Percentiles rank a stretch among this genome's conserved stretches.
These are phyloP conservation scores for Pseudogymnoascus sp. DNA, from an alignment of 2,329 filamentous ascomycete species.

Conservation along the genomic window DNA sequence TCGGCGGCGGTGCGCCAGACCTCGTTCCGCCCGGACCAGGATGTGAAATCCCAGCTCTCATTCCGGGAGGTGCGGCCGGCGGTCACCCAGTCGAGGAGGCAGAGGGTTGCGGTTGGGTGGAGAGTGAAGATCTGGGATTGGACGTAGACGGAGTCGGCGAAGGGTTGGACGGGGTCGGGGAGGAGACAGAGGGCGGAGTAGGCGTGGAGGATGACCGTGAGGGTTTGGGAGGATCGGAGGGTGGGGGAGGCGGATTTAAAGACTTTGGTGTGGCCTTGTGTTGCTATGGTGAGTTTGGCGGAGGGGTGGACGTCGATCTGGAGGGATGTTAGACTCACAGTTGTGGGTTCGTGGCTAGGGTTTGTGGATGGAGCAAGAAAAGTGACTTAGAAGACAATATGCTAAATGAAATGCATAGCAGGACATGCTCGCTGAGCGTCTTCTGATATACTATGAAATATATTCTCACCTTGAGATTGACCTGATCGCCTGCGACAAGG, in stretches of 20 bases:
- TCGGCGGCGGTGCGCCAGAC: constrained; percentile 47
- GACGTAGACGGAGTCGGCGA: constrained; percentile 72
- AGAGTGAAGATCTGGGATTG: constrained; percentile 73
- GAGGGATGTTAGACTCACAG: constrained; percentile 15
- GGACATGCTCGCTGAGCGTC: too few species aligned
- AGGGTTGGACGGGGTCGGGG: constrained; percentile 90
- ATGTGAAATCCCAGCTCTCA: constrained; percentile 77
- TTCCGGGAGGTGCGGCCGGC: constrained; percentile 77
- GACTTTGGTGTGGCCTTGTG: constrained; percentile 85
- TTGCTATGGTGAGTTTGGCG: constrained; percentile 60
- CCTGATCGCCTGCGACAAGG: constrained; percentile 76
- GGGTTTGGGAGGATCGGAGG: constrained; percentile 48
- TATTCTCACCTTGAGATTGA: constrained; percentile 47
- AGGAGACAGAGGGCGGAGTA: constrained; percentile 56
- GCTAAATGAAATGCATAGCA: neutral
- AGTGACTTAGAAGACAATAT: neutral
- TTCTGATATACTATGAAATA: neutral
- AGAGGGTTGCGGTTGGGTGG: constrained; percentile 52
- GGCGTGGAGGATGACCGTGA: constrained; percentile 42
- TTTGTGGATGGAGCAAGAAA: neutral
- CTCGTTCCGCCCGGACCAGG: constrained; percentile 81
- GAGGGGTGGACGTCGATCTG: constrained; percentile 51
- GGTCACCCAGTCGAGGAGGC: constrained; percentile 88
- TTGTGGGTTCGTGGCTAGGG: neutral
- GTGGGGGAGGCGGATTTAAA: constrained; percentile 65